Base-by-base conservation (phyloP, 495 filamentous ascomycete species). In the Oidiodendron maius region DNA sequence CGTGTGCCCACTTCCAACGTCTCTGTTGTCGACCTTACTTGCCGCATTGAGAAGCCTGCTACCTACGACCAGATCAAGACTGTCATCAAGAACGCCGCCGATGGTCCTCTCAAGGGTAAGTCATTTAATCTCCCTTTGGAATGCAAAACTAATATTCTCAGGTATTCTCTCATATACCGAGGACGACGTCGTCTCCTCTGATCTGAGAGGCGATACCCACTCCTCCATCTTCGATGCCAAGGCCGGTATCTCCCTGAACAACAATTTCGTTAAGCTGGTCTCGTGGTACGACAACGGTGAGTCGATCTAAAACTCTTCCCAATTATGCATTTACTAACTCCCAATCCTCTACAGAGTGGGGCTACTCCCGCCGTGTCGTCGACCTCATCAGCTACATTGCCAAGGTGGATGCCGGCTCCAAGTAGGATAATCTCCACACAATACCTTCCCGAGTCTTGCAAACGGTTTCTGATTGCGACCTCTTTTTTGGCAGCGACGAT, bases 161-260 rank as follows among this genome's bases (percentile, higher is more conserved):
- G 87, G 87, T 55, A 86, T 98, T 59, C 78, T 98, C 50, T 82
- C 72, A 59, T 98, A 97, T 82, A 91, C 90, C 49, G 94, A 97
- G 82, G 93, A 98, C 67, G 93, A 94, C 44, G 70, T 98, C 55
- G 93, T 98, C 71, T 96, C 91, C 61, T 81, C 74, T 56, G 93
- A 98, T 69, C 61, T 97, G 68, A 93, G 85, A 75, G 93, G 94
- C 70, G 84, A 96, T 73, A 77, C 72, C 66, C 67, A 80, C 80
- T 96, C 90, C 54, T 96, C 89, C 71, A 93, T 98, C 82, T 96
- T 98, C 73, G 93, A 98, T 72, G 91, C 91, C 69, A 96, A 96
- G 86, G 93, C 93, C 42, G 93, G 93, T 81, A 97, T 98, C 70
- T 84, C 90, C 57, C 83, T 98, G 52, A 98, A 98, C 83, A 67